These are phyloP conservation scores for Phylloporus arenicola DNA, from an alignment of 768 basidiomycete genomes.

Conservation along the genomic window DNA sequence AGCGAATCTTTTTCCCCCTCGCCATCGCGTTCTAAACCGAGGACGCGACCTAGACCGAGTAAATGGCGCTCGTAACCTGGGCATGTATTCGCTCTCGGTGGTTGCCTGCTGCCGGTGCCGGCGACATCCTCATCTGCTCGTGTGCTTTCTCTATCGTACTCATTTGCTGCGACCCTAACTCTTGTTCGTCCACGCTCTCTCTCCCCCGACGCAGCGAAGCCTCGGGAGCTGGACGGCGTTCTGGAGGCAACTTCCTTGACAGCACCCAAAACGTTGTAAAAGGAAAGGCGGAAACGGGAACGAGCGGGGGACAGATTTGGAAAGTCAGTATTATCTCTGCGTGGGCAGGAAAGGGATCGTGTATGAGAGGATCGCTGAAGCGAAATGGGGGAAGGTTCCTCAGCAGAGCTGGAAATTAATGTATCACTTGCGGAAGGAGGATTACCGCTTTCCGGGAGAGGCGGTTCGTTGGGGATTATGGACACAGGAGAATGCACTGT, in stretches of 20 bases:
- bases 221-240: conserved; percentile 14
- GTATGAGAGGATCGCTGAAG: neutral
- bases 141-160: neutral
- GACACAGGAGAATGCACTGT: conserved; percentile 3
- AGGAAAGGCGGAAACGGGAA: conserved; percentile 17
- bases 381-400: conserved; percentile 3
- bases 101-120: neutral
- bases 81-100: neutral
- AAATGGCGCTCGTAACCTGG: conserved; percentile 6
- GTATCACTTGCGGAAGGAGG: neutral
- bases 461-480: conserved; percentile 2
- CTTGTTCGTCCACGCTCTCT: conserved; percentile 21
- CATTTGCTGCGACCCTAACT: conserved; percentile 6
- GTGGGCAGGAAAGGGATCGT: neutral
- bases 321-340: neutral
- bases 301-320: conserved; percentile 1
- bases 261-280: conserved; percentile 14
- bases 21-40: conserved; percentile 16
- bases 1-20: conserved; percentile 10
- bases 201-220: conserved; percentile 35
- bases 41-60: conserved; percentile 34
- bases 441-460: conserved; percentile 1
- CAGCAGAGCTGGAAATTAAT: conserved; percentile 33
- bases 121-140: neutral
- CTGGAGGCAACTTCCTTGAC: conserved; percentile 18